These are phyloP conservation scores for Suhomyces kilbournensis DNA, from an alignment of 805 yeast genomes.

Conservation along the genomic window DNA sequence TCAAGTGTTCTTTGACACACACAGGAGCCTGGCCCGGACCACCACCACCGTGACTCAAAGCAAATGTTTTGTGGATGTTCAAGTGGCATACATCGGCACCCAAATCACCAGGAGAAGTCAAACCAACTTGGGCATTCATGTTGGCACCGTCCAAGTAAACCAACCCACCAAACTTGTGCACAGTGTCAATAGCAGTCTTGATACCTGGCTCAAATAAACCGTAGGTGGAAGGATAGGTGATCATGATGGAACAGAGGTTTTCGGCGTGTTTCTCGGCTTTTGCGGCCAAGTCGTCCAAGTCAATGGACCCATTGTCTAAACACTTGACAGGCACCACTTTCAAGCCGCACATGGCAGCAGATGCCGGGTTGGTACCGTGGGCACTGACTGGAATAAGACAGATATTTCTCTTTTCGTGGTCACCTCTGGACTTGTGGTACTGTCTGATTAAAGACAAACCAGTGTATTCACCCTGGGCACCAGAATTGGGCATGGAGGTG, in stretches of 20 bases:
- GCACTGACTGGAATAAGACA: conserved; percentile 97
- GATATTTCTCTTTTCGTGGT: conserved; percentile 65
- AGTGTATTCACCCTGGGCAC: conserved; percentile 97
- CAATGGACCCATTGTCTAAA: conserved; percentile 79
- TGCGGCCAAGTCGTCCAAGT: conserved; percentile 65
- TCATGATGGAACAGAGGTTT: conserved; percentile 86
- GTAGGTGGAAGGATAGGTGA: conserved; percentile 96
- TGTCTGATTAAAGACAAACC: conserved; percentile 84
- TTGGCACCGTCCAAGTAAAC: conserved; percentile 98
- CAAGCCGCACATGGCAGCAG: conserved; percentile 95
- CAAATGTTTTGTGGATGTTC: conserved; percentile 95
- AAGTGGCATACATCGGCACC: conserved; percentile 98
- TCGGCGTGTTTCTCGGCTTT: conserved; percentile 71
- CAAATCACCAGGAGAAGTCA: conserved; percentile 94
- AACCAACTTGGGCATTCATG: conserved; percentile 98
- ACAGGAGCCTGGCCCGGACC: conserved; percentile 99
- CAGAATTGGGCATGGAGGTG: conserved; percentile 94
- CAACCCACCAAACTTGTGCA: conserved; percentile 87
- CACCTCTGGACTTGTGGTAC: conserved; percentile 69
- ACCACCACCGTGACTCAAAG: conserved; percentile 99
- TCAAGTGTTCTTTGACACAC: conserved; percentile 80
- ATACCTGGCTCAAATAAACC: conserved; percentile 95
- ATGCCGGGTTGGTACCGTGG: conserved; percentile 98
- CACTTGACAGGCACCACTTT: conserved; percentile 93
- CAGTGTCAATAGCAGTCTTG: conserved; percentile 76